Base-by-base conservation (phyloP, 768 basidiomycete genomes). In the Boletus sensibilis region DNA sequence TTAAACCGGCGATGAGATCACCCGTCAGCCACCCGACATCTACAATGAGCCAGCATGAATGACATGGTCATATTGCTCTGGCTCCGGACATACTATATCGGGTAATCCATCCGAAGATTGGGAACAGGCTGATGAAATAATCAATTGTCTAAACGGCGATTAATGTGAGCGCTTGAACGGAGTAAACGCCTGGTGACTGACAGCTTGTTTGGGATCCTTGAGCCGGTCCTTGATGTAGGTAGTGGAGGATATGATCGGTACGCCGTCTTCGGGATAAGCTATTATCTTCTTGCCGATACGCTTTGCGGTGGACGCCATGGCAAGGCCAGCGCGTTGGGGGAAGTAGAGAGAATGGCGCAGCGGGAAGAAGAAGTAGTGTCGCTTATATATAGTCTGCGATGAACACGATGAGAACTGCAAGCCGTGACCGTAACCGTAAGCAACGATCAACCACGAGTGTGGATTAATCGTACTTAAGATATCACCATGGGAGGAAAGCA, bases 1-100 rank as follows among this genome's bases (percentile, higher is more conserved):
- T 98, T 39, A 98, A 71, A 52, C 89, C 94, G 57, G 94, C 93
- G 64, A 97, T 85, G 20, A 96, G 64, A 73, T 98, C 94, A 25
- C 94, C 92, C 21, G 82, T 79, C 12, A 92, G 70, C 94, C 94
- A 95, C 33, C 84, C 87, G 35, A 84, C 49, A 69, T 91, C 88
- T 90, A 51, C 21, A 31, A 12, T 27, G 13, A 39, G 5, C 25
- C 11, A 20, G 18, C 8, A 42, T 50, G 47, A 62, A 50, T 5
- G 13, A 42, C 4, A 23, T 25, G 20, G 3, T 34, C 0, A 27
- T 10, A 14, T 13, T 2, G 9, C 14, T 12, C 39, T 9, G 16
- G 4, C 2, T 6, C 5, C 1, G 11, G 21, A 76, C 85, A 61
- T 52, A 89, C 90, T 96, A 75, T 98, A 98, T 67, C 92, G 81